Conservation (phyloP, 805 yeast genomes). For the Teunomyces gatunensis region DNA sequence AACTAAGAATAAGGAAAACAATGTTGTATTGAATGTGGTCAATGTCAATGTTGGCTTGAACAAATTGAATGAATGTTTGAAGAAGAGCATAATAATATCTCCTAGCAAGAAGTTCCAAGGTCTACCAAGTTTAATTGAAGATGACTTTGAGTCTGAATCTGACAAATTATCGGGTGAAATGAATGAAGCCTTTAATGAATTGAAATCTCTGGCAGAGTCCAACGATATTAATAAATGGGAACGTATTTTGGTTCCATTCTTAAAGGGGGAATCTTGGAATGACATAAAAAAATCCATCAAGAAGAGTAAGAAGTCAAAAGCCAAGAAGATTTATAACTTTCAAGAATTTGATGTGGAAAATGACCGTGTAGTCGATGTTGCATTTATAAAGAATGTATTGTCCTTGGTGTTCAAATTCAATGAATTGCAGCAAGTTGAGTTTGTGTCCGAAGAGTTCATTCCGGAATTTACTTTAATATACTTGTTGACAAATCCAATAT, state of each 20-base stretch:
- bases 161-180: slow-evolving; percentile 16
- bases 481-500: slow-evolving; percentile 82
- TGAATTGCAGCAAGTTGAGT: slow-evolving; percentile 20
- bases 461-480: slow-evolving; percentile 67
- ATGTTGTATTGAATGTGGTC: slow-evolving; percentile 42
- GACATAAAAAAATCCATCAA: slow-evolving; percentile 17
- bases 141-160: slow-evolving; percentile 17
- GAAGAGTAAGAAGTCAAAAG: slow-evolving; percentile 9
- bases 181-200: slow-evolving; percentile 21
- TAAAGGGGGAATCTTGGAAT: slow-evolving; percentile 26
- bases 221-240: slow-evolving; percentile 26
- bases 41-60: slow-evolving; percentile 65
- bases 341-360: slow-evolving; percentile 58
- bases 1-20: slow-evolving; percentile 41
- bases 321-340: slow-evolving; percentile 22
- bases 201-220: slow-evolving; percentile 17
- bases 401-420: slow-evolving; percentile 36
- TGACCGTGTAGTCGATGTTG: slow-evolving; percentile 63
- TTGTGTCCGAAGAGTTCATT: slow-evolving; percentile 28
- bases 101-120: slow-evolving; percentile 23
- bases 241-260: slow-evolving; percentile 26
- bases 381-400: slow-evolving; percentile 48
- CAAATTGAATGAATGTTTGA: slow-evolving; percentile 65
- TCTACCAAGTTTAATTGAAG: slow-evolving; percentile 21
- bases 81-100: slow-evolving; percentile 46